Evolutionary conservation across 2,329 filamentous ascomycete genomes (phyloP), one percentile per base, ranked within the genome.

Genomic region (Emydomyces testavorans): DNA sequence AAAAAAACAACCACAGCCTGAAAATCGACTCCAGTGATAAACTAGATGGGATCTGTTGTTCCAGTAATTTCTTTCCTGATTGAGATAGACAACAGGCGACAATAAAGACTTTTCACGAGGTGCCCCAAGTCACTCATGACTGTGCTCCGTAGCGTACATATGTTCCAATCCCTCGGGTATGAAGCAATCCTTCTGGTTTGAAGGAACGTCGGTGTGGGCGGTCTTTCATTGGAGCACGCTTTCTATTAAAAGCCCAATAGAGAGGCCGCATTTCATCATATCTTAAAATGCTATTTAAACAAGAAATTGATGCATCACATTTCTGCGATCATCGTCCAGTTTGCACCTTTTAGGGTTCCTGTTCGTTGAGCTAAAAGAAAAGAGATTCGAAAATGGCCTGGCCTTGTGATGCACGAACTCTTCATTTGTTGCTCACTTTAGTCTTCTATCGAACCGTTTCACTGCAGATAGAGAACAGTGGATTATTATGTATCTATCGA

Each of bases 221-320:
- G 2, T 8, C 8, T 37, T 36, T 31, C 15, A 46, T 46, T 46
- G 34, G 43, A 38, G 18, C 4, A 7, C 4, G 13, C 24, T n/a
- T 21, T 38, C 18, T 16, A 29, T 13, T 24, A 32, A 34, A 8
- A 15, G 15, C 16, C 35, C 45, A 47, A 47, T 34, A 39, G 24
- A n/a, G 28, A 31, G 15, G 13, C 18, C 29, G 24, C 28, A 40
- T 15, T 11, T 6, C 18, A 24, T 23, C 23, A 38, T n/a, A n/a
- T 34, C 43, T 13, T 18, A 46, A 46, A 46, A 2, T 15, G 28
- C 18, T 16, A n/a, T n/a, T n/a, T n/a, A n/a, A n/a, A n/a, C n/a
- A n/a, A 39, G 20, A 35, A 47, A 10, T 34, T 24, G 45, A 47
- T 28, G 16, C 23, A 26, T 47, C 45, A 47, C 45, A 47, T 47